phyloP scores from a whole-genome alignment of 192 early-diverging fungal genomes.

The Gonapodya sp. region DNA sequence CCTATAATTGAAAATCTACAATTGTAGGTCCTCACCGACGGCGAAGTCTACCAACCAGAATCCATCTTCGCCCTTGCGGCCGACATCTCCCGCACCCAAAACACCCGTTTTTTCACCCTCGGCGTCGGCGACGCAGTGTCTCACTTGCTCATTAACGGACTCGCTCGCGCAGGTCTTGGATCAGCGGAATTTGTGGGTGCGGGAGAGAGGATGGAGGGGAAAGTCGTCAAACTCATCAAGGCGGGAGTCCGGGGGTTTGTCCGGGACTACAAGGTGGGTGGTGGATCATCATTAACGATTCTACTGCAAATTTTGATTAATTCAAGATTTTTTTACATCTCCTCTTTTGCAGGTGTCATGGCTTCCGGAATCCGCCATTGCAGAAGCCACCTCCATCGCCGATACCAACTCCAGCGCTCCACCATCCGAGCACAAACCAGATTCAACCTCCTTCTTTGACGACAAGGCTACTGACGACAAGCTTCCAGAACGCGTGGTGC shows the following conservation, averaged over 20 bases:
- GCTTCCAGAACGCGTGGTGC: not conserved
- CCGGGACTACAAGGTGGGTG: conserved; percentile 31
- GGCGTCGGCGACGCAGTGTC: conserved; percentile 38
- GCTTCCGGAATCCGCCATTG: too few species aligned
- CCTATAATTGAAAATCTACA: too few species aligned
- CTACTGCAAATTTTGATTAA: not conserved
- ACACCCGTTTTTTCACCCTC: conserved; percentile 31
- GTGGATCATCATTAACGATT: not conserved
- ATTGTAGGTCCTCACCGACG: not conserved
- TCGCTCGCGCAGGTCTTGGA: conserved; percentile 37
- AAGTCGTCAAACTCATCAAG: conserved; percentile 42
- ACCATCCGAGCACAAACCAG: not conserved
- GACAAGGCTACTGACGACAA: not conserved
- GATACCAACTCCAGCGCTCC: not conserved
- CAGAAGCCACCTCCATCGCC: not conserved
- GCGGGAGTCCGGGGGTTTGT: conserved; percentile 28
- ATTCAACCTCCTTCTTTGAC: not conserved
- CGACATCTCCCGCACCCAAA: not conserved
- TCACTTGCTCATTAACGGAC: conserved; percentile 32
- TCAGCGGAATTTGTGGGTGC: conserved; percentile 33
- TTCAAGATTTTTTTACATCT: too few species aligned
- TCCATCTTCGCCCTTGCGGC: conserved; percentile 19
- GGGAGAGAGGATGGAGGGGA: conserved; percentile 36
- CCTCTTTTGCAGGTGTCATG: too few species aligned
- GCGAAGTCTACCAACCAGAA: conserved; percentile 33